These are phyloP conservation scores for Colletotrichum theobromicola DNA, from an alignment of 2,329 filamentous ascomycete species.

Conservation along the genomic window DNA sequence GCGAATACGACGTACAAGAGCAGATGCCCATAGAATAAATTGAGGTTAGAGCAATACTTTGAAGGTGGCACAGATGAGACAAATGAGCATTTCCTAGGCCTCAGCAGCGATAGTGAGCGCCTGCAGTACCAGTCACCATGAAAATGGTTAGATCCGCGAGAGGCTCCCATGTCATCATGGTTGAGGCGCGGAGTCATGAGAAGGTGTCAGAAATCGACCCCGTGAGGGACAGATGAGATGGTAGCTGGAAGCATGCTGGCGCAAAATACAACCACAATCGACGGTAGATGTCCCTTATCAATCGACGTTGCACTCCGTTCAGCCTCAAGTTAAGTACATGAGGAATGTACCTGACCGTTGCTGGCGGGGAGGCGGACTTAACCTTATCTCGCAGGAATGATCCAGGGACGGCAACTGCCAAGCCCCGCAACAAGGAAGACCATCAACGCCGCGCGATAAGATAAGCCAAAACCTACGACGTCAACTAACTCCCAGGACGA, in stretches of 20 bases:
- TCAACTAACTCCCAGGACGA: conserved; percentile 5
- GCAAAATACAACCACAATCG: background rate
- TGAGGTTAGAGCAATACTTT: no score
- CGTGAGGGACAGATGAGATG: background rate
- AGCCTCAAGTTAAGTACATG: conserved; percentile 1
- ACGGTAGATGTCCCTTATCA: background rate
- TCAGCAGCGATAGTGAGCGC: no score
- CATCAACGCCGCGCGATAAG: conserved; percentile 14
- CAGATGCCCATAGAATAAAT: no score
- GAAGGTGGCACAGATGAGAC: no score
- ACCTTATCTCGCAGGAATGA: conserved; percentile 17
- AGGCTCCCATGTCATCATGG: no score
- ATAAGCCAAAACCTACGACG: conserved; percentile 19
- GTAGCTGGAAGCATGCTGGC: background rate
- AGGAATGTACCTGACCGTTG: background rate
- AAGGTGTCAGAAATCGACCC: background rate
- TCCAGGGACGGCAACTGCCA: background rate
- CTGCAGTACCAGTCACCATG: no score
- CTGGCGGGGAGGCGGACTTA: background rate
- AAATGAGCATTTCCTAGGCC: no score
- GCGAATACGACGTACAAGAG: no score
- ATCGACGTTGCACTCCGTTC: conserved; percentile 3
- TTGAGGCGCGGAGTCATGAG: background rate
- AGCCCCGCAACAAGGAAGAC: conserved; percentile 12
- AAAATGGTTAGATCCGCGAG: no score